Evolutionary conservation across 768 basidiomycete genomes (phyloP), one percentile per base, ranked within the genome.

Genomic region (Tylopilus intermedius): DNA sequence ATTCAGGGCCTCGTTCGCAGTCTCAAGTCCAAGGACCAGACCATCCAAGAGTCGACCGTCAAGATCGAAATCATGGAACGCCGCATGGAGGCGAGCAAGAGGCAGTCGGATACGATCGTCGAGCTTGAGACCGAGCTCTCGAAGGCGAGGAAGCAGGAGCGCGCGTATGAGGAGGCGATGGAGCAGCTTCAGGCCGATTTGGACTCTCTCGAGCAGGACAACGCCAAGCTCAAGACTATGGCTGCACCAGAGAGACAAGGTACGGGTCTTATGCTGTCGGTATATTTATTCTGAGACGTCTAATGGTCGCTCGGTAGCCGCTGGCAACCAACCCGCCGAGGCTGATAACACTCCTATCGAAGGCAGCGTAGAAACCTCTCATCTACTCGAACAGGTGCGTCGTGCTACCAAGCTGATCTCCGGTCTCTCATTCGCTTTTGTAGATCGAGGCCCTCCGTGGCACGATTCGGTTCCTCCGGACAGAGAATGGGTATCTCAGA

Each of bases 11-110:
- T 98, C 38, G 79, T 86, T 27, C 85, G 94, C 29, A 89, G 79
- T 46, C 77, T 97, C 64, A 89, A 88, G 66, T 72, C 81, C n/a
- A 84, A 90, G 71, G 96, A 98, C 56, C 93, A 96, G 75, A 78
- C 71, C 24, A 84, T 92, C 33, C 93, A 97, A 67, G 96, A 98
- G 64, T 76, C 84, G 5, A 74, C 76, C 2, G 94, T 97, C 50
- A 97, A 94, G 76, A 92, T 97, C 51, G 92, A 97, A 67, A 78
- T 94, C 13, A 89, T 98, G 82, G 94, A 96, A 66, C 83, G 94
- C 43, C 81, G 93, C 30, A 84, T 94, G 77, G 94, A 98, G 65
- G 80, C 84, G 2, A 86, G 84, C 55, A 94, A 92, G 78, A 91
- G 88, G 67, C 91, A 95, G 71, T 84, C 86, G 4, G 95, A 97